Evolutionary conservation across 1,284 basidiomycete species (phyloP).

Genomic region (Cryptococcus hybrid): DNA sequence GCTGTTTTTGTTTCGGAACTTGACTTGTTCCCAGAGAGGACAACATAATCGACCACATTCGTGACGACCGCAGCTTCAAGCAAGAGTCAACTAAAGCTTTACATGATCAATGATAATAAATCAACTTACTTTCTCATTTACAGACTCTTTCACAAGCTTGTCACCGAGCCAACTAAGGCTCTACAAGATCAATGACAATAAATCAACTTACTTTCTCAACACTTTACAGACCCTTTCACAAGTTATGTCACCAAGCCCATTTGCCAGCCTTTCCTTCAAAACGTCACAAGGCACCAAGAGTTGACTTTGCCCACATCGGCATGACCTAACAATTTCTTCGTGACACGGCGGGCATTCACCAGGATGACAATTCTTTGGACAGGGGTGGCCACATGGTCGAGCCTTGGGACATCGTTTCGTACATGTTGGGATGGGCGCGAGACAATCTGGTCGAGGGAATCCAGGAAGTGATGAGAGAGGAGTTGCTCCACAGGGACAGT

Average conservation of each 20-base stretch:
- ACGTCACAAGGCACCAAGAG: conserved; percentile 55
- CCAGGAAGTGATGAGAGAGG: conserved; percentile 53
- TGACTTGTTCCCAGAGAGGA: conserved; percentile 68
- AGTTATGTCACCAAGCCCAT: conserved; percentile 58
- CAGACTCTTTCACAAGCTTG: conserved; percentile 55
- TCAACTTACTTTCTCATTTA: conserved; percentile 53
- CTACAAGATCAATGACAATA: no score
- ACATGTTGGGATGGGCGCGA: conserved; percentile 77
- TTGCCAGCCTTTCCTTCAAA: conserved; percentile 40
- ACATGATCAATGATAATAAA: no score
- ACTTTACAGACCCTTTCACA: conserved; percentile 75
- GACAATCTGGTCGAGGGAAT: conserved; percentile 60
- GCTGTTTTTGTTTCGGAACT: conserved; percentile 56
- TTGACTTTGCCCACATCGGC: conserved; percentile 71
- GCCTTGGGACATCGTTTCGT: conserved; percentile 63
- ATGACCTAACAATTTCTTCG: conserved; percentile 65
- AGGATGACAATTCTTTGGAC: conserved; percentile 57
- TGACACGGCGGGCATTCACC: conserved; percentile 69
- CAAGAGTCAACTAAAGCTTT: background rate
- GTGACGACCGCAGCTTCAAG: conserved; percentile 66
- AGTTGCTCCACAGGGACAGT: conserved; percentile 78
- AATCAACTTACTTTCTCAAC: conserved; percentile 53
- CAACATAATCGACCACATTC: conserved; percentile 80
- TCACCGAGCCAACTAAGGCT: no score
- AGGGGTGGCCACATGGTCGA: conserved; percentile 67